phyloP scores from a whole-genome alignment of 1,139 yeast genomes.

The Saccharomyces uvarum region DNA sequence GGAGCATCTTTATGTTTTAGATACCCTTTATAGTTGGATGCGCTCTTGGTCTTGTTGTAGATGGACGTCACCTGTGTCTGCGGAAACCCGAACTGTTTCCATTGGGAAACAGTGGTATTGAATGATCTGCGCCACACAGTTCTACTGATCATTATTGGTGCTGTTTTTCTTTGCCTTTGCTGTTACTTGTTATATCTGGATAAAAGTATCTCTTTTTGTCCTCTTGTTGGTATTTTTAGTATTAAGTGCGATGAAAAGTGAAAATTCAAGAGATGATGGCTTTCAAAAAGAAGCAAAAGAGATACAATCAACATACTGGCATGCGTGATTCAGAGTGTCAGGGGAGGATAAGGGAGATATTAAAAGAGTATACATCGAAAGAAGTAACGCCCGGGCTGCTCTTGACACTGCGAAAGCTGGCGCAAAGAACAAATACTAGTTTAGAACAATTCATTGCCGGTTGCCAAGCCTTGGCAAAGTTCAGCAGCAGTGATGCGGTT shows the following conservation, averaged over 20 bases:
- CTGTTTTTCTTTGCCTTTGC: neutral
- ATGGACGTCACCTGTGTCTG: conserved; percentile 17
- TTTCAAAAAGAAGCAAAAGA: neutral
- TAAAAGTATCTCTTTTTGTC: neutral
- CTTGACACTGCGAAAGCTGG: neutral
- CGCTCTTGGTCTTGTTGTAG: conserved; percentile 27
- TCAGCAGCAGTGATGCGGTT: neutral
- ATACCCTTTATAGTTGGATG: conserved; percentile 30
- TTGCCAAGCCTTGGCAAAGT: neutral
- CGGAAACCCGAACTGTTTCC: neutral
- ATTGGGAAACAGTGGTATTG: neutral
- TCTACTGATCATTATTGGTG: neutral
- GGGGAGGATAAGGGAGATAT: neutral
- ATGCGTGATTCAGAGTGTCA: neutral
- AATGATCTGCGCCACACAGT: neutral
- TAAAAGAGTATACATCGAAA: neutral
- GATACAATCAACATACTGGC: neutral
- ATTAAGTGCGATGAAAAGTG: neutral
- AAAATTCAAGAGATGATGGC: neutral
- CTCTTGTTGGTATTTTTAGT: neutral
- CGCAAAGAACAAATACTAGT: neutral
- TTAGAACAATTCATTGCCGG: neutral
- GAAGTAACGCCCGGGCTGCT: neutral
- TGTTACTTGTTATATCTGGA: neutral
- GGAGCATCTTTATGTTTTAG: conserved; percentile 19